Percentiles rank a stretch among this genome's conserved stretches.
Conservation (phyloP, 1,139 yeast genomes). For the Debaryomycetaceae sp. region DNA sequence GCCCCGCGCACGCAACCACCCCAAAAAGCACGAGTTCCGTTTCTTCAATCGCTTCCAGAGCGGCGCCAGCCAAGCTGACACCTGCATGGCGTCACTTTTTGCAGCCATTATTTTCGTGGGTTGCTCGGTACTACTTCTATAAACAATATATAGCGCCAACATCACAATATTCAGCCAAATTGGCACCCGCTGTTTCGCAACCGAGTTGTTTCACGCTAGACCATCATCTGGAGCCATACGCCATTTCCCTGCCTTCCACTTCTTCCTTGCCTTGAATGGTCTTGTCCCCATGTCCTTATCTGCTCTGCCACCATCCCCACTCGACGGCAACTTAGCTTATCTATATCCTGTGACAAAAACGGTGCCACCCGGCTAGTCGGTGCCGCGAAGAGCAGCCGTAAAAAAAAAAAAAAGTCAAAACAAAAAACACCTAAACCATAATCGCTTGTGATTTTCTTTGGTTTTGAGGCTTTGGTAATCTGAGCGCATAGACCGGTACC, state of each 20-base stretch:
- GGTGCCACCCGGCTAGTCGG: too few species aligned
- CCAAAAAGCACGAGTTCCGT: conserved; percentile 7
- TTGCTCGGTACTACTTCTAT: conserved; percentile 2
- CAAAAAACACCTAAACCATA: conserved; percentile 1
- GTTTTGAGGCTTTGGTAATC: conserved; percentile 1
- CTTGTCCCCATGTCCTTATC: background rate
- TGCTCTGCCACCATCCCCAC: conserved; percentile 4
- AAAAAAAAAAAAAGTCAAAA: too few species aligned
- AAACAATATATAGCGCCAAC: conserved; percentile 1
- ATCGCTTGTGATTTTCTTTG: conserved; percentile 2
- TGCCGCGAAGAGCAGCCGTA: too few species aligned
- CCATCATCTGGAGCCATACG: too few species aligned
- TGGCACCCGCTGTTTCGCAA: too few species aligned
- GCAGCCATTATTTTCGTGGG: conserved; percentile 8
- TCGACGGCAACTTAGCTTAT: too few species aligned
- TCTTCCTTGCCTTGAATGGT: background rate
- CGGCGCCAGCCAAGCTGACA: conserved; percentile 3
- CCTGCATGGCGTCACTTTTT: conserved; percentile 6
- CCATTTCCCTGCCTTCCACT: too few species aligned
- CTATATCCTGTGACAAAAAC: too few species aligned
- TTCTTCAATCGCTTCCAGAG: conserved; percentile 5
- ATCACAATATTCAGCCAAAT: conserved; percentile 7
- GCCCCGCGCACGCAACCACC: too few species aligned
- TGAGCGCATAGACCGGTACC: background rate
- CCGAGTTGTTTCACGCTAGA: too few species aligned